Percentiles rank a stretch among this genome's conserved stretches.
These are phyloP conservation scores for Cladosporium velox DNA, from an alignment of 2,329 filamentous ascomycete genomes.

Conservation along the genomic window DNA sequence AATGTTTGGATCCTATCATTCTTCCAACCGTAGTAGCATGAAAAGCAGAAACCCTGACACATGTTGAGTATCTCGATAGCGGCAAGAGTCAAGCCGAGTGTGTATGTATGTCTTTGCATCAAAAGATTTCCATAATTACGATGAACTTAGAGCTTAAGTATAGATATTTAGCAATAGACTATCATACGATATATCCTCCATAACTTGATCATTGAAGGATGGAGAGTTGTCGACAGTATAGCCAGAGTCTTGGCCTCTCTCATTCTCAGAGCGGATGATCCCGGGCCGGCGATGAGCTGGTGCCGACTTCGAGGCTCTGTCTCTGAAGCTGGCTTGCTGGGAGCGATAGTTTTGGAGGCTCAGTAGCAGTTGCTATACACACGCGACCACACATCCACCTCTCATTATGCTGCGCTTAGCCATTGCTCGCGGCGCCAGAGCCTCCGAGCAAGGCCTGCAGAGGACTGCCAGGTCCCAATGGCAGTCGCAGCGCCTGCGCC, in stretches of 20 bases:
- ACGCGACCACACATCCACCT: constrained; percentile 7
- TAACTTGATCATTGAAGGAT: no score
- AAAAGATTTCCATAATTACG: no score
- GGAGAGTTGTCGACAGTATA: no score
- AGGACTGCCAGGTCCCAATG: constrained; percentile 27
- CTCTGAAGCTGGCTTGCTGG: background rate
- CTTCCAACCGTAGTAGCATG: background rate
- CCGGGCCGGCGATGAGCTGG: background rate
- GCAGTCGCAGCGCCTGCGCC: constrained; percentile 26
- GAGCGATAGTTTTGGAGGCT: constrained; percentile 7
- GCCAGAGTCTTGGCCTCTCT: background rate
- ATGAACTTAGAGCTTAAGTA: no score
- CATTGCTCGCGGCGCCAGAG: constrained; percentile 26
- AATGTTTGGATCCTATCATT: background rate
- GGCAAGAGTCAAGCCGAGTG: no score
- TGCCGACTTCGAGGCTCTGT: constrained; percentile 6
- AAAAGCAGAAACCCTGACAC: background rate
- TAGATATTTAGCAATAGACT: no score
- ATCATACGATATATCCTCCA: no score
- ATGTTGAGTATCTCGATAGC: background rate
- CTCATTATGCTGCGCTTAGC: constrained; percentile 27
- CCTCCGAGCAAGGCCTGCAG: constrained; percentile 25
- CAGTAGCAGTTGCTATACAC: background rate
- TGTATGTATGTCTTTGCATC: no score
- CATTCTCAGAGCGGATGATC: background rate